Base-by-base conservation (phyloP, 805 yeast species). In the Candida sithepensis region DNA sequence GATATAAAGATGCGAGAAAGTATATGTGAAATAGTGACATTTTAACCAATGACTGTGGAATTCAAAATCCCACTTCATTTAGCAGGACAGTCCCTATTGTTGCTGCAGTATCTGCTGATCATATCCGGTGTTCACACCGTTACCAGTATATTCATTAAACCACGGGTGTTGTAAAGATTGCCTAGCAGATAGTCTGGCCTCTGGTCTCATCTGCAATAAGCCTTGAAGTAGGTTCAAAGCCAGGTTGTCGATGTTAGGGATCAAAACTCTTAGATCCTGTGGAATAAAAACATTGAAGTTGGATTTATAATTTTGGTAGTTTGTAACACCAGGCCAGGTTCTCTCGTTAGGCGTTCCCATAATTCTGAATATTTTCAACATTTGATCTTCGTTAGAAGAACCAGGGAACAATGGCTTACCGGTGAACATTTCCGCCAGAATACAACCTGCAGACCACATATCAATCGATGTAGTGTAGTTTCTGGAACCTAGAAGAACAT, bases 401-500 rank as follows among this genome's bases (percentile, higher is more conserved):
- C 99, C 99, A 19, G 98, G 96, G 68, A 94, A 94, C 44, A 94
- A 72, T 1, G 99, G 98, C 60, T 92, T 85, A 28, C 99, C 96
- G n/a, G 96, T 88, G 62, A 94, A 85, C 98, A 94, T 92, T 64
- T 94, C 99, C 2, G 97, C 98, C 65, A 94, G 79, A 46, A 94
- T 94, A 69, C 99, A 94, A 14, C 99, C 99, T 14, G 96, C 95
- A 16, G 97, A 89, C 99, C 99, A 94, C 71, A 94, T 88, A 65
- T 94, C 99, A 51, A 94, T 95, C 8, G 97, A 91, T 0, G 99
- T 94, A 41, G 96, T 87, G 68, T 94, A 94, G 47, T 95, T 92
- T 58, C 97, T 81, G 2, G 96, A 89, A 2, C 99, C 99, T 61
- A 94, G 75, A 44, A 94, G 72, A 26, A 94, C 98, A 64, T 92